phyloP scores from a whole-genome alignment of 352 stramenopile genomes.

The Elongisporangium prolatum region DNA sequence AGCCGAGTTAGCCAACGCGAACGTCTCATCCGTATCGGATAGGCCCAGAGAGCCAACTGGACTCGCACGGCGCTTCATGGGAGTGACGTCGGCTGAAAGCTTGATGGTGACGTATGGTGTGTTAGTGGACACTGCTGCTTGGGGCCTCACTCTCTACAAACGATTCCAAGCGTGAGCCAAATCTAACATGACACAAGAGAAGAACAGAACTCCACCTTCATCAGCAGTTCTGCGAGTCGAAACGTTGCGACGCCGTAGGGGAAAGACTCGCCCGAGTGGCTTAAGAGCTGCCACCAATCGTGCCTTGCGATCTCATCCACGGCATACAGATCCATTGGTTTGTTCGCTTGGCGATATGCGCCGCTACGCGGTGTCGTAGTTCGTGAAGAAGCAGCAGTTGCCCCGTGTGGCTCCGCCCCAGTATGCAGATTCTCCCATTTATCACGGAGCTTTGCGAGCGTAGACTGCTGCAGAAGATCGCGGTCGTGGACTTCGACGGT shows the following conservation, averaged over 20 bases:
- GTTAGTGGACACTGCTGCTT: conserved; percentile 4
- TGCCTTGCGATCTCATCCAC: conserved; percentile 55
- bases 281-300: conserved; percentile 44
- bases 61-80: conserved; percentile 44
- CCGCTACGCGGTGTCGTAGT: conserved; percentile 11
- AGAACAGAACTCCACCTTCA: conserved; percentile 7
- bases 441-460: conserved; percentile 26
- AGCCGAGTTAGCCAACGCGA: conserved; percentile 5
- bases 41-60: conserved; percentile 27
- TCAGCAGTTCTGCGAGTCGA: conserved; percentile 53
- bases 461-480: conserved; percentile 38
- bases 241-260: conserved; percentile 54
- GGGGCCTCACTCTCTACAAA: conserved; percentile 12
- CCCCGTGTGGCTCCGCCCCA: conserved; percentile 16
- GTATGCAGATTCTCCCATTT: conserved; percentile 63
- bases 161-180: neutral
- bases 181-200: neutral
- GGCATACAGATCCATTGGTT: conserved; percentile 35
- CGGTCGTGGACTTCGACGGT: conserved; percentile 65
- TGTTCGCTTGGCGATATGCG: conserved; percentile 8
- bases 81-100: conserved; percentile 43
- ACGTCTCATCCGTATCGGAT: conserved; percentile 12
- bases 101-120: conserved; percentile 37
- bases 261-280: conserved; percentile 36
- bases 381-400: conserved; percentile 4